phyloP scores from a whole-genome alignment of 495 filamentous ascomycete species.

The Friedmanniomyces simplex region DNA sequence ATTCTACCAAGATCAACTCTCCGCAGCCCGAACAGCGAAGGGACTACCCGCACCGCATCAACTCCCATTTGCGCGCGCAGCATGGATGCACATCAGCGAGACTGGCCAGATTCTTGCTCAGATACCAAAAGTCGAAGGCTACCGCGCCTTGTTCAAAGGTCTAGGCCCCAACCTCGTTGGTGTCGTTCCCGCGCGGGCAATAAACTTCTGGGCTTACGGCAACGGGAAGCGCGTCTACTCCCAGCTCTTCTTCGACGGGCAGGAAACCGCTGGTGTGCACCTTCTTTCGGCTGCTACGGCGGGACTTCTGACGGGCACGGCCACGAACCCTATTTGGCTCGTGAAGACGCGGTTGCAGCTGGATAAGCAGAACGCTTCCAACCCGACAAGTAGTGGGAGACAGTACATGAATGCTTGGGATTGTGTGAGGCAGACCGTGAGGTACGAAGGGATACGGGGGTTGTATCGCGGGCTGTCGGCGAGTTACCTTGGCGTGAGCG shows the following conservation, averaged over 20 bases:
- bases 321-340: slow-evolving; percentile 88
- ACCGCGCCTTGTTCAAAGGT: slow-evolving; percentile 78
- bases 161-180: slow-evolving; percentile 79
- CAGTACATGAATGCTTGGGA: slow-evolving; percentile 75
- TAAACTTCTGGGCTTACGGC: slow-evolving; percentile 84
- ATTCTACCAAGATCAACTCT: slow-evolving; percentile 67
- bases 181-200: slow-evolving; percentile 74
- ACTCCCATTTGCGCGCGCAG: slow-evolving; percentile 37
- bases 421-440: slow-evolving; percentile 65
- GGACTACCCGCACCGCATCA: slow-evolving; percentile 38
- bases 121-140: slow-evolving; percentile 68
- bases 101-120: slow-evolving; percentile 70
- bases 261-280: slow-evolving; percentile 62
- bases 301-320: slow-evolving; percentile 70
- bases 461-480: slow-evolving; percentile 80
- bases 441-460: slow-evolving; percentile 63
- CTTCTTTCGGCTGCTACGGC: slow-evolving; percentile 60
- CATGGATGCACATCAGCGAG: slow-evolving; percentile 56
- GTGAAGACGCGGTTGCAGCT: slow-evolving; percentile 84
- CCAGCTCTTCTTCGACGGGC: slow-evolving; percentile 50
- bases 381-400: slow-evolving; percentile 35
- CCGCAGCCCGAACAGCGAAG: slow-evolving; percentile 36
- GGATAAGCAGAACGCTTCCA: slow-evolving; percentile 55
- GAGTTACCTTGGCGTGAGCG: slow-evolving; percentile 74
- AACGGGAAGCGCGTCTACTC: slow-evolving; percentile 73